Conservation (phyloP, 1,284 basidiomycete genomes). For the Lentinus polychrous region DNA sequence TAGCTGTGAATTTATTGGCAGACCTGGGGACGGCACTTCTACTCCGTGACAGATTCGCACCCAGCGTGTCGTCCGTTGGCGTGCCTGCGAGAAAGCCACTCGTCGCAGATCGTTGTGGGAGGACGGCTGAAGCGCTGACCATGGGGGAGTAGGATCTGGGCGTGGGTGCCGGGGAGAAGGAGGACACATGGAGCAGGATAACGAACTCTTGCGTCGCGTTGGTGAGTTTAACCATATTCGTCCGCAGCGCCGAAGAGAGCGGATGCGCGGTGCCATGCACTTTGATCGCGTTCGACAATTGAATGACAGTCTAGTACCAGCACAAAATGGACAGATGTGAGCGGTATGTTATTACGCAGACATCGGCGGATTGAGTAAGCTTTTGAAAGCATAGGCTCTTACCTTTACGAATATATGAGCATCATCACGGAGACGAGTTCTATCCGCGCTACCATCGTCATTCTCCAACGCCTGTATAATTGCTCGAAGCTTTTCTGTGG, state of each 20-base stretch:
- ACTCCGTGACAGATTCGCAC: conserved; percentile 53
- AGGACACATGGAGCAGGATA: conserved; percentile 74
- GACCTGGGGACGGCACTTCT: conserved; percentile 46
- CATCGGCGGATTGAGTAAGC: not conserved
- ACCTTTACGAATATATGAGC: conserved; percentile 72
- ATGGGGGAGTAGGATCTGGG: conserved; percentile 58
- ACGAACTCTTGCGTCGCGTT: conserved; percentile 75
- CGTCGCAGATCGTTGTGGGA: not conserved
- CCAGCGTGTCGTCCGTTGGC: conserved; percentile 36
- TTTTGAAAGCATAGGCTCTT: conserved; percentile 12
- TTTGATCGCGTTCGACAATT: conserved; percentile 62
- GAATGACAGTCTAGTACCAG: conserved; percentile 50
- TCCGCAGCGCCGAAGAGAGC: conserved; percentile 52
- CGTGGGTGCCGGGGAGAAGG: conserved; percentile 53
- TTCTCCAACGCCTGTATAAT: conserved; percentile 47
- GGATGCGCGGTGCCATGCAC: conserved; percentile 44
- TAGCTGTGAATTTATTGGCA: conserved; percentile 32
- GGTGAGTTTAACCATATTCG: conserved; percentile 63
- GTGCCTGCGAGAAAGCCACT: conserved; percentile 13
- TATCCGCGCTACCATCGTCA: conserved; percentile 40
- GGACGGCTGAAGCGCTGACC: conserved; percentile 15
- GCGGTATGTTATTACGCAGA: not conserved
- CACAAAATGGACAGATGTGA: conserved; percentile 6
- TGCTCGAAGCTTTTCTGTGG: conserved; percentile 50
- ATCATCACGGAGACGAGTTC: conserved; percentile 57